A percentile compares a stretch with the other conserved stretches of the same genome.
These are phyloP conservation scores for Primulina tabacum DNA, from an alignment of 257 asterid genomes.

Conservation along the genomic window DNA sequence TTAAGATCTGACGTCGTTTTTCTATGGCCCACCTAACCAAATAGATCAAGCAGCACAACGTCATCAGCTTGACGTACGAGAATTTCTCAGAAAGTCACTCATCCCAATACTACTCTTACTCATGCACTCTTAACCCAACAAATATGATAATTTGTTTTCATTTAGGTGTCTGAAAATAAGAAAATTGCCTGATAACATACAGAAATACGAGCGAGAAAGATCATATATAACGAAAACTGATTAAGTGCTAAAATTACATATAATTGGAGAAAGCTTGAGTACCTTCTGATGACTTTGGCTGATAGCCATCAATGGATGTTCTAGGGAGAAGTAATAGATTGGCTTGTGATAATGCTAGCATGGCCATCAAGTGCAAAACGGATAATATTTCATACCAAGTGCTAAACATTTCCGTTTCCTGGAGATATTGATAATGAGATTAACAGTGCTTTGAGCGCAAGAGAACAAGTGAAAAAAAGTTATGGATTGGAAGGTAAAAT, in stretches of 20 bases:
- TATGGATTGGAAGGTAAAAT: conserved; percentile 22
- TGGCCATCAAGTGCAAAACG: conserved; percentile 96
- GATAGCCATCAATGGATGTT: conserved; percentile 78
- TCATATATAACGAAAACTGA: not conserved
- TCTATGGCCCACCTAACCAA: too few species aligned
- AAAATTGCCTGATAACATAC: not conserved
- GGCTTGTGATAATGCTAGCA: conserved; percentile 81
- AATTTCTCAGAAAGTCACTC: too few species aligned
- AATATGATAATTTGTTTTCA: not conserved
- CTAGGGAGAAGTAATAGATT: conserved; percentile 89
- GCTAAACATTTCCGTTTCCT: conserved; percentile 86
- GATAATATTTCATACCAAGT: conserved; percentile 97
- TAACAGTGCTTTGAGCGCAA: conserved; percentile 17
- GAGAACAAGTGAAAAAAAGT: conserved; percentile 20
- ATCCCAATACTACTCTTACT: too few species aligned
- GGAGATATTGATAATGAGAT: conserved; percentile 28
- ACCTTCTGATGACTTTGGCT: conserved; percentile 96
- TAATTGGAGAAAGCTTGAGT: conserved; percentile 21
- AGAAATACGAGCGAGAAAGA: not conserved
- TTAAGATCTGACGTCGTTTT: too few species aligned
- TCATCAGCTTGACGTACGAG: too few species aligned
- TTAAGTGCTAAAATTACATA: conserved; percentile 6
- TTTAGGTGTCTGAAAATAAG: conserved; percentile 3
- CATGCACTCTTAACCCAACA: too few species aligned
- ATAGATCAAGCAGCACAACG: too few species aligned